Conservation (phyloP, 495 filamentous ascomycete species). For the Parmelia sp. region DNA sequence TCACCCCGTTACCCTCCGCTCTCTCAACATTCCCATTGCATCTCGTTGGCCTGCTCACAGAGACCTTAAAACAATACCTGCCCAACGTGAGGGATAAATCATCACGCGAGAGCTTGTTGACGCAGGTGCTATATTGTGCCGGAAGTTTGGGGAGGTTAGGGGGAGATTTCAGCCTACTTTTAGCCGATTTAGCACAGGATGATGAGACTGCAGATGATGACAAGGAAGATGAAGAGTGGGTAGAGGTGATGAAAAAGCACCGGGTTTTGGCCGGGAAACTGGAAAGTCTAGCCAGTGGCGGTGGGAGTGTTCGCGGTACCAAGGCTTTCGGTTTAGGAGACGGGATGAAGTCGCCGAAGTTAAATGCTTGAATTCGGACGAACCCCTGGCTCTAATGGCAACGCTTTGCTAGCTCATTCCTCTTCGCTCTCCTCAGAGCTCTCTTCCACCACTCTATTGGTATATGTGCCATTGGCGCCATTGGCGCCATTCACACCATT, state of each 20-base stretch:
- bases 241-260: constrained; percentile 86
- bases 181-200: constrained; percentile 61
- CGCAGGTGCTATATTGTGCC: constrained; percentile 92
- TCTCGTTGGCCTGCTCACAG: constrained; percentile 72
- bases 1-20: constrained; percentile 67
- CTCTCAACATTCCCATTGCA: constrained; percentile 80
- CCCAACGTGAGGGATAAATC: constrained; percentile 75
- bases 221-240: constrained; percentile 55
- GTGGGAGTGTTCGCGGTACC: not conserved
- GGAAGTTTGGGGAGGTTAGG: constrained; percentile 87
- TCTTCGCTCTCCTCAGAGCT: constrained; percentile 28
- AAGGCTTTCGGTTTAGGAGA: constrained; percentile 4
- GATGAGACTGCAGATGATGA: constrained; percentile 36
- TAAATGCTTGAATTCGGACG: not conserved
- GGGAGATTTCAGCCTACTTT: constrained; percentile 84
- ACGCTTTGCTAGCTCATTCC: constrained; percentile 18
- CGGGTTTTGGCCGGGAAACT: constrained; percentile 76
- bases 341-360: constrained; percentile 10
- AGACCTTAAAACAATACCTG: constrained; percentile 72
- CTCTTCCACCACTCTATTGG: constrained; percentile 16
- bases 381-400: not conserved
- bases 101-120: constrained; percentile 77
- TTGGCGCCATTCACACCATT: not conserved
- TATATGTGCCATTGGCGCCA: constrained; percentile 1
- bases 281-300: constrained; percentile 66